These are phyloP conservation scores for Hamamelis virginiana DNA, from an alignment of 164 flowering plant species.

Conservation along the genomic window DNA sequence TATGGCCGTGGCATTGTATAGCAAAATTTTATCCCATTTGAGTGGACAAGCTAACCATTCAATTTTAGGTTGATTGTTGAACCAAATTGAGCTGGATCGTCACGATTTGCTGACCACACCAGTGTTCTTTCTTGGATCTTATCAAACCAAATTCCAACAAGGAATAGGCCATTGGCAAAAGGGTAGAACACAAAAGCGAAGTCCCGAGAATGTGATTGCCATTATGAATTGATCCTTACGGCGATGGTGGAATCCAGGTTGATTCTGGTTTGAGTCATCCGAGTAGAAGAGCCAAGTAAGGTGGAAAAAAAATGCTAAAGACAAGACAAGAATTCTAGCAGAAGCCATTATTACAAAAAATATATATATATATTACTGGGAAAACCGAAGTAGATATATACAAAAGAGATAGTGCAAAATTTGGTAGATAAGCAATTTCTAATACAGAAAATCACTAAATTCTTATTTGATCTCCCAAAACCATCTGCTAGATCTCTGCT, in stretches of 20 bases:
- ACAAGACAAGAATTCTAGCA: not conserved
- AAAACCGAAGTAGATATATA: too few species aligned
- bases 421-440: too few species aligned
- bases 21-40: conserved; percentile 3
- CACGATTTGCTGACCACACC: too few species aligned
- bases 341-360: not conserved
- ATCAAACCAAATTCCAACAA: conserved; percentile 34
- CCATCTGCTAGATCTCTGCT: too few species aligned
- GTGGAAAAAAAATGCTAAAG: not conserved
- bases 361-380: too few species aligned
- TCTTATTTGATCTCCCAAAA: too few species aligned
- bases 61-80: conserved; percentile 10
- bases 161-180: conserved; percentile 9
- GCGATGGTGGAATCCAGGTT: conserved; percentile 10
- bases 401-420: too few species aligned
- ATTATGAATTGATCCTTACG: conserved; percentile 18
- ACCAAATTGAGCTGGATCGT: conserved; percentile 17
- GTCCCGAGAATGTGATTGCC: conserved; percentile 28
- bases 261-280: conserved; percentile 4
- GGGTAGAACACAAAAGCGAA: conserved; percentile 35
- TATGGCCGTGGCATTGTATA: conserved; percentile 8
- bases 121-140: conserved; percentile 28
- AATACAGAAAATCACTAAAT: too few species aligned
- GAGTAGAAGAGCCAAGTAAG: not conserved
- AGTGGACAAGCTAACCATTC: conserved; percentile 16